These are phyloP conservation scores for Stemphylium beticola DNA, from an alignment of 2,329 filamentous ascomycete species.

Conservation along the genomic window DNA sequence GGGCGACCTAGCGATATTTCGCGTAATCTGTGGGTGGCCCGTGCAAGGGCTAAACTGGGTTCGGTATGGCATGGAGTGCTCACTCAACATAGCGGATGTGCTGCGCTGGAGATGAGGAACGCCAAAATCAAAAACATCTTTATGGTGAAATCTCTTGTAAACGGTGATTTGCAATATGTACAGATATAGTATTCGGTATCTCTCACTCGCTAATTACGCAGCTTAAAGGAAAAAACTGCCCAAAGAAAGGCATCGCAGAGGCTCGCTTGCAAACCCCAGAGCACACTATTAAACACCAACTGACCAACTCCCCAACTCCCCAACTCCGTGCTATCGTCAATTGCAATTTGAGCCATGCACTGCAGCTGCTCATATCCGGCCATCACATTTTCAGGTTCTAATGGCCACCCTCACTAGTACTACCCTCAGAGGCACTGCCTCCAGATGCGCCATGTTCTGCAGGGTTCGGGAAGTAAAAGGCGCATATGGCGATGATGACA, in stretches of 20 bases:
- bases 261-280: slow-evolving; percentile 6
- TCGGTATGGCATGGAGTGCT: neutral
- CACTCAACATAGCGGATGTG: neutral
- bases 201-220: slow-evolving; percentile 24
- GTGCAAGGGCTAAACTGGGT: slow-evolving; percentile 4
- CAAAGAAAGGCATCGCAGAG: slow-evolving; percentile 10
- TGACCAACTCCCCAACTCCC: slow-evolving; percentile 6
- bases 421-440: slow-evolving; percentile 1
- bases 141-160: too few relatives aligned
- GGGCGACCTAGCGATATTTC: slow-evolving; percentile 16
- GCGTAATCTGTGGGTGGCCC: slow-evolving; percentile 27
- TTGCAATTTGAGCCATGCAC: neutral
- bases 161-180: neutral
- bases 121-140: neutral
- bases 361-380: neutral
- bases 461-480: slow-evolving; percentile 67
- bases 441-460: slow-evolving; percentile 21
- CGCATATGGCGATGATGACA: slow-evolving; percentile 65
- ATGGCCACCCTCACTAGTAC: slow-evolving; percentile 5
- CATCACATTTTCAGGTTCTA: neutral
- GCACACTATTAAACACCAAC: neutral
- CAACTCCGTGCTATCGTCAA: slow-evolving; percentile 1
- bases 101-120: neutral
- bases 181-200: slow-evolving; percentile 6
- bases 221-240: neutral